Evolutionary conservation across 1,139 yeast species (phyloP), one percentile per base, ranked within the genome.

Genomic region (Nematodospora anomalae): DNA sequence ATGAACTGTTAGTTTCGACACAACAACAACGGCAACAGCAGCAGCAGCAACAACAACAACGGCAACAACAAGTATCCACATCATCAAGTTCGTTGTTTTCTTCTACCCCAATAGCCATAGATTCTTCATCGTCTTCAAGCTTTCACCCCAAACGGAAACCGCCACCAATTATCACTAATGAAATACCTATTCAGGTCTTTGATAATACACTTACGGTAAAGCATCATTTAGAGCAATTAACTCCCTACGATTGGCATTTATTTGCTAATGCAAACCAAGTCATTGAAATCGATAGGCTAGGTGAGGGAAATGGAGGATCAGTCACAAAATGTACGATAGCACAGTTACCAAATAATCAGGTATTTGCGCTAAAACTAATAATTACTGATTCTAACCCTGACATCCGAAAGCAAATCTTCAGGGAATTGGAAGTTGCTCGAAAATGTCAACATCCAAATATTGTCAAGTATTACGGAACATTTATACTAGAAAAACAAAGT

Each of bases 281-380:
- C 7, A 38, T 52, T 12, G 59, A 56, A 37, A 30, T 89, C 28
- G 80, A 80, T 22, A 71, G 79, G 28, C 61, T 92, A 12, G 98
- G 98, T 12, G 97, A 92, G 64, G 98, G 98, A 11, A 84, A 86
- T 30, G 96, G 97, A 8, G 98, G 98, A 1, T 74, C 88, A 13
- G 98, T 92, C 8, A 74, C 83, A 16, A 79, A 87, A 54, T 92
- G 97, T 58, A 26, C 34, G 10, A 37, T 47, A 13, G 41, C 43
- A 12, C 39, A 40, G 26, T 25, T 45, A 25, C 45, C 52, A 15
- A 37, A 40, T 9, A 40, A 57, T 69, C 79, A 78, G 24, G 68
- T 89, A 3, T 90, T 92, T 72, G 98, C 98, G 0, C 63, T 92
- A 41, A 92, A 92, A 60, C 72, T 83, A n/a, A 83, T 83, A 26